phyloP scores from a whole-genome alignment of 73 alveolate species.

The Paramecium bursaria region DNA sequence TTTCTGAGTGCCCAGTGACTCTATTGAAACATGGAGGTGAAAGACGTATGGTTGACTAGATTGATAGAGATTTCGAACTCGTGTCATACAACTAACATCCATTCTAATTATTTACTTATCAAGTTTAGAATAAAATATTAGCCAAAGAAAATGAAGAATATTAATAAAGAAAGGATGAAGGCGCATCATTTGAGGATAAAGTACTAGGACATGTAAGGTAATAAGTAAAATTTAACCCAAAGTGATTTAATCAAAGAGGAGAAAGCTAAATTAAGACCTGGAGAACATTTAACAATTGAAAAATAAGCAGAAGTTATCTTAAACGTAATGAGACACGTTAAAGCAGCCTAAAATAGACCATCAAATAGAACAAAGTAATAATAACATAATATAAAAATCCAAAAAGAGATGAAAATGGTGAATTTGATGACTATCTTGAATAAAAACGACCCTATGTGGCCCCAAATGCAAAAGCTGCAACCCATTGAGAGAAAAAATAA shows the following conservation, averaged over 20 bases:
- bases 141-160: slow-evolving; percentile 67
- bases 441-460: slow-evolving; percentile 65
- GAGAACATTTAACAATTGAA: slow-evolving; percentile 61
- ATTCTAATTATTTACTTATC: slow-evolving; percentile 65
- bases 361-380: slow-evolving; percentile 9
- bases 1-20: slow-evolving; percentile 63
- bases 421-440: slow-evolving; percentile 69
- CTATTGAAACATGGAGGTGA: slow-evolving; percentile 73
- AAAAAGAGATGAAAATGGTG: slow-evolving; percentile 64
- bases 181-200: slow-evolving; percentile 60
- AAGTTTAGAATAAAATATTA: slow-evolving; percentile 54
- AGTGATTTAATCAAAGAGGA: slow-evolving; percentile 62
- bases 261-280: slow-evolving; percentile 62
- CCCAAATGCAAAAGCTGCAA: slow-evolving; percentile 62
- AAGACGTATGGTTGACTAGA: slow-evolving; percentile 70
- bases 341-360: slow-evolving; percentile 65
- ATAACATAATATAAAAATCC: background rate
- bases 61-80: slow-evolving; percentile 70
- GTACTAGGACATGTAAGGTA: slow-evolving; percentile 62
- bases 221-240: background rate
- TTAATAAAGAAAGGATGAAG: slow-evolving; percentile 66
- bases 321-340: slow-evolving; percentile 65
- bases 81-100: slow-evolving; percentile 68
- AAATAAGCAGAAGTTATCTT: slow-evolving; percentile 63
- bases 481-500: slow-evolving; percentile 58